Evolutionary conservation across 2,329 filamentous ascomycete genomes (phyloP).

Genomic region (Nemania bipapillata): DNA sequence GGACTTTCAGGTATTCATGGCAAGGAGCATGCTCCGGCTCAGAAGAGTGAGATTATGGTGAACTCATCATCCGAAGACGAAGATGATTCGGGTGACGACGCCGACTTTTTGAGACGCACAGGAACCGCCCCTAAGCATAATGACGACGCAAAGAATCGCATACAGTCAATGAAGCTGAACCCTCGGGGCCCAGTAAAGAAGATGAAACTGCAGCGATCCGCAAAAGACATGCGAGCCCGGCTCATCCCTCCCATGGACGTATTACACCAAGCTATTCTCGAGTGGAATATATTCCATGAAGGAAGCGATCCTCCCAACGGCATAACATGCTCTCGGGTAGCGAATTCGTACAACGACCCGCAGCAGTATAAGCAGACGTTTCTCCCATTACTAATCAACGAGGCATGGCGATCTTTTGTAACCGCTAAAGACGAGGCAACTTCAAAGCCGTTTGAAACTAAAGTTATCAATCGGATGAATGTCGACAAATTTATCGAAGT

Average conservation of each 20-base stretch:
- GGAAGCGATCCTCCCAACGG: constrained; percentile 86
- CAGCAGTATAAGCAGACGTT: constrained; percentile 88
- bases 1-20: constrained; percentile 75
- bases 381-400: constrained; percentile 86
- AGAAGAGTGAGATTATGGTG: constrained; percentile 90
- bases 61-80: constrained; percentile 81
- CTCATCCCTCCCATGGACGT: constrained; percentile 87
- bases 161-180: constrained; percentile 63
- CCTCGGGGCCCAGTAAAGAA: constrained; percentile 83
- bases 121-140: constrained; percentile 61
- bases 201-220: constrained; percentile 78
- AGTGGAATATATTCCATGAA: constrained; percentile 94
- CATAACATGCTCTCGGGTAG: constrained; percentile 78
- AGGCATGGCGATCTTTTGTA: constrained; percentile 95
- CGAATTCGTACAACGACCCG: constrained; percentile 79
- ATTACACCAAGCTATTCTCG: constrained; percentile 85
- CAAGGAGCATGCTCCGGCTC: constrained; percentile 76
- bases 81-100: constrained; percentile 71
- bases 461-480: constrained; percentile 84
- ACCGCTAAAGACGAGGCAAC: constrained; percentile 87
- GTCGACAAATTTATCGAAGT: constrained; percentile 95
- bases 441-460: constrained; percentile 84
- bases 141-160: constrained; percentile 60
- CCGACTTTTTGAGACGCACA: constrained; percentile 61
- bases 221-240: constrained; percentile 93